A percentile compares a stretch with the other conserved stretches of the same genome.
phyloP scores from a whole-genome alignment of 257 asterid genomes.

The Gynochthodes officinalis region DNA sequence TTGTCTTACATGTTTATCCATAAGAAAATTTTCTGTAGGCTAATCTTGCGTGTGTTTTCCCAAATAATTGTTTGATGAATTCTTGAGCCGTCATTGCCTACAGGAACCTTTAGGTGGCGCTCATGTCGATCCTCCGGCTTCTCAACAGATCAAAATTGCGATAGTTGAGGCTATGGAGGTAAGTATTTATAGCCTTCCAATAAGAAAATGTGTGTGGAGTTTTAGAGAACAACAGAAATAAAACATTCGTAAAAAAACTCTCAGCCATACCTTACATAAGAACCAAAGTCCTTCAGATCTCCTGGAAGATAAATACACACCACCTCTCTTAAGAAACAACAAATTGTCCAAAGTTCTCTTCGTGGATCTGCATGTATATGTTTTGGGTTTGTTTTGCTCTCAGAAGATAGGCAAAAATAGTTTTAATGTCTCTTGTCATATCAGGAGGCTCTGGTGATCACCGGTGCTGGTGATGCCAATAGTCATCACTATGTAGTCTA shows the following conservation, averaged over 20 bases:
- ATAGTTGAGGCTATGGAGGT: slow-evolving; percentile 51
- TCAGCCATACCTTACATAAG: too few species aligned
- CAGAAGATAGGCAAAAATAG: neutral
- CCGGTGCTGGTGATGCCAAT: neutral
- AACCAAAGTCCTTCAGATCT: too few species aligned
- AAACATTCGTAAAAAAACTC: neutral
- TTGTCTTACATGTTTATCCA: too few species aligned
- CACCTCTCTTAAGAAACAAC: neutral
- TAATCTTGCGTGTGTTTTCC: neutral
- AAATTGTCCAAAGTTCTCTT: neutral
- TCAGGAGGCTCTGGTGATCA: neutral
- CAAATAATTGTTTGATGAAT: neutral
- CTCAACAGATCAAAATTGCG: slow-evolving; percentile 47
- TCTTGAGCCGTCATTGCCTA: neutral
- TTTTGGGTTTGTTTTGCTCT: too few species aligned
- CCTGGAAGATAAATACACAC: too few species aligned
- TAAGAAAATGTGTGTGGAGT: neutral
- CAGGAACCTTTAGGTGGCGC: slow-evolving; percentile 72
- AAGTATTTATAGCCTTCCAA: neutral
- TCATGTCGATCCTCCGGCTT: slow-evolving; percentile 54
- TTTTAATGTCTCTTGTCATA: neutral
- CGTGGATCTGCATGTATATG: too few species aligned
- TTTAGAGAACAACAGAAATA: neutral
- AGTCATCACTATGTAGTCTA: too few species aligned
- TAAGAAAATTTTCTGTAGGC: neutral